These are phyloP conservation scores for Lentinula detonsa DNA, from an alignment of 768 basidiomycete species.

Conservation along the genomic window DNA sequence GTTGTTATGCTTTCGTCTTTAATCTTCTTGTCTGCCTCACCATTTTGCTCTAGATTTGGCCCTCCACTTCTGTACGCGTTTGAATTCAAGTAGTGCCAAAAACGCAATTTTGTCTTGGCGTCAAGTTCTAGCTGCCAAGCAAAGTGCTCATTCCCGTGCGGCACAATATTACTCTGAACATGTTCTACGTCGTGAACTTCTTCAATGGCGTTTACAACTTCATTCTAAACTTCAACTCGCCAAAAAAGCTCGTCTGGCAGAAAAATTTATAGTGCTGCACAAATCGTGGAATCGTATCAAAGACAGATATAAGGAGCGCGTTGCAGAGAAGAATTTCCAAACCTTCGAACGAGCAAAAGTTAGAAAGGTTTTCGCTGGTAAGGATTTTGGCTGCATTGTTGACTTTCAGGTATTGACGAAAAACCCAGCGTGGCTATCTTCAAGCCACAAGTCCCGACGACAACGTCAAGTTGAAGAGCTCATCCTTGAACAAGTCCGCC, in stretches of 20 bases:
- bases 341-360: constrained; percentile 34
- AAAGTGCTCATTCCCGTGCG: constrained; percentile 42
- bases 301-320: constrained; percentile 35
- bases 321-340: constrained; percentile 37
- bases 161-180: constrained; percentile 39
- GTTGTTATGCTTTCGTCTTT: constrained; percentile 22
- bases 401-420: no score
- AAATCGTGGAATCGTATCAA: constrained; percentile 45
- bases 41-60: constrained; percentile 34
- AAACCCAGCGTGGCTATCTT: constrained; percentile 41
- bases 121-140: constrained; percentile 32
- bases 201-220: constrained; percentile 52
- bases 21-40: constrained; percentile 8
- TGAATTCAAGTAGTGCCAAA: constrained; percentile 31
- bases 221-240: constrained; percentile 41
- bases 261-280: constrained; percentile 44
- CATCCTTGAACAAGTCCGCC: constrained; percentile 31
- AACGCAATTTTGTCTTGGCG: constrained; percentile 41
- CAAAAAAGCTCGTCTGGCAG: constrained; percentile 49
- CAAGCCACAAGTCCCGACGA: constrained; percentile 29
- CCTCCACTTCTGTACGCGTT: constrained; percentile 40
- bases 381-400: constrained; percentile 9
- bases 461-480: constrained; percentile 36
- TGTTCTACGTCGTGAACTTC: constrained; percentile 33
- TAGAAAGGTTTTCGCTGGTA: constrained; percentile 29